Evolutionary conservation across 2,329 filamentous ascomycete species (phyloP), one percentile per base, ranked within the genome.

Genomic region (Septoria linicola): DNA sequence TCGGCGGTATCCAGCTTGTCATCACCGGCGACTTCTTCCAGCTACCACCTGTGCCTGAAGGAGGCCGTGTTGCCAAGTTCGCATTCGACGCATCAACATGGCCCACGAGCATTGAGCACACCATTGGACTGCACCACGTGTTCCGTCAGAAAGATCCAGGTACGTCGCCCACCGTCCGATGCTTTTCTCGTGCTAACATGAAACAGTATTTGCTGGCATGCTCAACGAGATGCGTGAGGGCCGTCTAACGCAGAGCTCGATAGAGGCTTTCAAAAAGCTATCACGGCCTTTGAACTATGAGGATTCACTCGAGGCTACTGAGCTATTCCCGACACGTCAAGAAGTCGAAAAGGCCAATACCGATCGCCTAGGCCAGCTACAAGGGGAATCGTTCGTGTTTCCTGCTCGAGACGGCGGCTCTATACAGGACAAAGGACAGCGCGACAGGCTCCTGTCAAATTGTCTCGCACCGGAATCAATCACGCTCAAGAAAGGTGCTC

Each of bases 1-100:
- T 96, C 76, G 95, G 93, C 48, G 93, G 93, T 4, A 97, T 99
- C 39, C 93, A 99, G 62, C 79, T 99, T 23, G 82, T 99, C 50
- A 88, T 99, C 53, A 99, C 93, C 0, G 93, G 93, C 2, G 93
- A 99, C 65, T 99, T 99, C 72, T 99, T 99, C 71, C 93, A 99
- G 68, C 74, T 99, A 3, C 93, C 93, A 0, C 93, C 93, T 1
- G 93, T 99, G 1, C 91, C 92, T 1, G 91, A 96, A 30, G 76
- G 76, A 34, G 82, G 81, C 35, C 82, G 83, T 45, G 79, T 84
- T 20, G 82, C 85, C 40, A 96, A 90, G 66, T 99, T 99, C 69
- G 87, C 91, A 0, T 99, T 99, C 66, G 89, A 96, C 63, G 91
- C 91, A 6, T 81, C 82, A 2, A 95, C 91, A 0, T 99, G 95